Percentiles rank a stretch among this genome's conserved stretches.
Evolutionary conservation across 306 rosid genomes (phyloP).

Genomic region (Pueraria montana): DNA sequence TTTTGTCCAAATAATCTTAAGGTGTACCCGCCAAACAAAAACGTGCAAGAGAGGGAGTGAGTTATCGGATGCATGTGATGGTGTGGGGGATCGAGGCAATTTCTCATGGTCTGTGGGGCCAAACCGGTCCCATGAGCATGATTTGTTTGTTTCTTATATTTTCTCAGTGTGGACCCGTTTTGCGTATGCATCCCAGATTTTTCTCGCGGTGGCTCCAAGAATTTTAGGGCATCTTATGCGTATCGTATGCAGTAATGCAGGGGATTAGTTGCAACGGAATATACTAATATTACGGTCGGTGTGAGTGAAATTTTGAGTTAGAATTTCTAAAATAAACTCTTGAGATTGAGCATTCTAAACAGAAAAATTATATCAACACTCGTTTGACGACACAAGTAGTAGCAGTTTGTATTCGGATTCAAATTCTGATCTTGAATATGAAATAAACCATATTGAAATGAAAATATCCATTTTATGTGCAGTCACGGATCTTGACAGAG

Average conservation of each 20-base stretch:
- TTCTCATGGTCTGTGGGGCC: conserved; percentile 52
- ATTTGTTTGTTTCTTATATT: conserved; percentile 17
- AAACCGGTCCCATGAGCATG: neutral
- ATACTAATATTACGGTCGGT: neutral
- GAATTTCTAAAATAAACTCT: too few relatives aligned
- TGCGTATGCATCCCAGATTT: neutral
- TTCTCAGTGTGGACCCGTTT: conserved; percentile 1
- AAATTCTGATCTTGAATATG: too few relatives aligned
- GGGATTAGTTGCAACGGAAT: neutral
- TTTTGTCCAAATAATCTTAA: neutral
- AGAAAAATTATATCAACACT: too few relatives aligned
- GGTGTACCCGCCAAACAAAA: neutral
- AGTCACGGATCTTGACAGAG: too few relatives aligned
- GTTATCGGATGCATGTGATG: conserved; percentile 43
- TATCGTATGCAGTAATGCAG: neutral
- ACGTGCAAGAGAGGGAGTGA: neutral
- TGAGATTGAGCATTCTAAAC: too few relatives aligned
- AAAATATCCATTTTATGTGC: too few relatives aligned
- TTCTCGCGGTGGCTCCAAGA: conserved; percentile 13
- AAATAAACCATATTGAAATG: too few relatives aligned
- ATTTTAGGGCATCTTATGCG: conserved; percentile 35
- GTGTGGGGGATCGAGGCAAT: conserved; percentile 38
- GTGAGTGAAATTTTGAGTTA: too few relatives aligned
- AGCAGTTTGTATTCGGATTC: too few relatives aligned
- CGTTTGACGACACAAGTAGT: too few relatives aligned